Conservation (phyloP, 306 rosid genomes). For the barrel medic (Medicago truncatula) region MtrunA17r5.0-ANR NC_053046.1:10609501-10610000, state of each 20-base stretch:
- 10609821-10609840: too few relatives aligned
- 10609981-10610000: neutral
- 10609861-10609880: conserved; percentile 9
- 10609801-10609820: conserved; percentile 47
- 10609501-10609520: conserved; percentile 3
- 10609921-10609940: neutral
- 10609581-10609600: conserved; percentile 23
- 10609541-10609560: conserved; percentile 21
- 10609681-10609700: neutral
- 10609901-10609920: rapidly evolving
- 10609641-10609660: neutral
- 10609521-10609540: conserved; percentile 33
- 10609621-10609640: neutral
- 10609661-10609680: neutral
- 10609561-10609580: conserved; percentile 26
- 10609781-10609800: neutral
- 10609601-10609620: conserved; percentile 24
- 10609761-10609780: neutral
- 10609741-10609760: neutral
- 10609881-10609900: conserved; percentile 31
- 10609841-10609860: conserved; percentile 35
- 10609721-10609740: neutral
- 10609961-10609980: rapidly evolving
- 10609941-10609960: neutral
- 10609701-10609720: neutral